These are phyloP conservation scores for Cladobotryum protrusum DNA, from an alignment of 2,329 filamentous ascomycete species.

Conservation along the genomic window DNA sequence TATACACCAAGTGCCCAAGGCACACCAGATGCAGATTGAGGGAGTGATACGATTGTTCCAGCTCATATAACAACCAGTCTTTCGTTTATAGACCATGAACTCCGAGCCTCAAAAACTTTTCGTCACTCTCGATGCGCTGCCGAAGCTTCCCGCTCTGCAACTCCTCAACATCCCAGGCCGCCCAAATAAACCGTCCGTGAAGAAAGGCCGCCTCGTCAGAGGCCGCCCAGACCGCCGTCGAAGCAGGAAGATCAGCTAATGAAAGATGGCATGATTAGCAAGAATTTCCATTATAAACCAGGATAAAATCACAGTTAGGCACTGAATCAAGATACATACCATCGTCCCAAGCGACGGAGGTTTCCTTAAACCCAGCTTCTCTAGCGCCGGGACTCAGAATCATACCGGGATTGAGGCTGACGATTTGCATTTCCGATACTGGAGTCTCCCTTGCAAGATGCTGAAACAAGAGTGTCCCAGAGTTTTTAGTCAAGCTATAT, in stretches of 20 bases:
- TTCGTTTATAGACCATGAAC: conserved; percentile 7
- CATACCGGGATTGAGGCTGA: conserved; percentile 32
- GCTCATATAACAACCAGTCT: too few species aligned
- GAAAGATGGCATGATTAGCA: conserved; percentile 2
- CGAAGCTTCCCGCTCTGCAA: conserved; percentile 19
- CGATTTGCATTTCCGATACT: conserved; percentile 28
- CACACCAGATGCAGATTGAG: too few species aligned
- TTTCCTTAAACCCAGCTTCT: conserved; percentile 10
- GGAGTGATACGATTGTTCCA: too few species aligned
- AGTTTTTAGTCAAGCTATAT: conserved; percentile 30
- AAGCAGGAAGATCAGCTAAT: conserved; percentile 23
- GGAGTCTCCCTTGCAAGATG: conserved; percentile 24
- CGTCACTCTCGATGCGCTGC: conserved; percentile 9
- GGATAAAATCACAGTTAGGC: too few species aligned
- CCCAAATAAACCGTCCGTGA: conserved; percentile 38
- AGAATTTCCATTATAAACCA: background rate
- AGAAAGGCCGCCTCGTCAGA: conserved; percentile 38
- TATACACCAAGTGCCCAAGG: too few species aligned
- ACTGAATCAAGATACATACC: background rate
- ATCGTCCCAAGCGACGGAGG: conserved; percentile 3
- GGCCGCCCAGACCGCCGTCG: conserved; percentile 33
- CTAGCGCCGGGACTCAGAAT: conserved; percentile 23
- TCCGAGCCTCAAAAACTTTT: background rate
- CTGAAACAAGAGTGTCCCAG: conserved; percentile 28
- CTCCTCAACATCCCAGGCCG: conserved; percentile 45